phyloP scores from a whole-genome alignment of 768 basidiomycete genomes.

The Peribolospora kevripleyi region DNA sequence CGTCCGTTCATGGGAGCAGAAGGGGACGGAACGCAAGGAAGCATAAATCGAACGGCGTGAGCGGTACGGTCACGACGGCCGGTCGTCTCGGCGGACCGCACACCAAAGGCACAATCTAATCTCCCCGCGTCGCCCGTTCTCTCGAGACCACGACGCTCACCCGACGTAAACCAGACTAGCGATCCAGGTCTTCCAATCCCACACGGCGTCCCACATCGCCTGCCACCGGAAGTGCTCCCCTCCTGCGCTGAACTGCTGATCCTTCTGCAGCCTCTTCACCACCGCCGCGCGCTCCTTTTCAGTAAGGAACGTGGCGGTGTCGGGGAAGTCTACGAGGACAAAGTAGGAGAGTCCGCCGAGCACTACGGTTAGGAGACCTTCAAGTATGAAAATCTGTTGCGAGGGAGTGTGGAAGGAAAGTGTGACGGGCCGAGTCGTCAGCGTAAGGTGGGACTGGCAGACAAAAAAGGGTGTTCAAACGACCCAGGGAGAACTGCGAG shows the following conservation, averaged over 20 bases:
- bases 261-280: slow-evolving; percentile 38
- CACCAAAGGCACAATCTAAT: too few species aligned
- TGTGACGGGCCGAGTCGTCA: too few species aligned
- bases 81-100: too few species aligned
- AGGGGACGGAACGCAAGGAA: slow-evolving; percentile 17
- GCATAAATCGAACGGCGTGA: too few species aligned
- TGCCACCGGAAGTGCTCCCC: slow-evolving; percentile 31
- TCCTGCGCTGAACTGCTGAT: slow-evolving; percentile 42
- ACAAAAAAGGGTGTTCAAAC: too few species aligned
- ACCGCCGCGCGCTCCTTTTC: slow-evolving; percentile 42
- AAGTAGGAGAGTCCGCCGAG: slow-evolving; percentile 43
- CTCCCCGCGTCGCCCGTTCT: not conserved
- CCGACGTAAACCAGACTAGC: slow-evolving; percentile 21
- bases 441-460: too few species aligned
- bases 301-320: slow-evolving; percentile 51
- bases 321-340: slow-evolving; percentile 62
- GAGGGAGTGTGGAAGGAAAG: not conserved
- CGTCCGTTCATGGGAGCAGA: not conserved
- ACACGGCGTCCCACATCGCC: slow-evolving; percentile 34
- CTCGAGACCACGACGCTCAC: not conserved
- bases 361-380: slow-evolving; percentile 43
- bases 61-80: too few species aligned
- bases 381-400: slow-evolving; percentile 35
- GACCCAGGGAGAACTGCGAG: too few species aligned
- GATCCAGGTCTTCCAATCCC: slow-evolving; percentile 54